Base-by-base conservation (phyloP, 1,284 basidiomycete species). In the Rhodotorula sp. region DNA sequence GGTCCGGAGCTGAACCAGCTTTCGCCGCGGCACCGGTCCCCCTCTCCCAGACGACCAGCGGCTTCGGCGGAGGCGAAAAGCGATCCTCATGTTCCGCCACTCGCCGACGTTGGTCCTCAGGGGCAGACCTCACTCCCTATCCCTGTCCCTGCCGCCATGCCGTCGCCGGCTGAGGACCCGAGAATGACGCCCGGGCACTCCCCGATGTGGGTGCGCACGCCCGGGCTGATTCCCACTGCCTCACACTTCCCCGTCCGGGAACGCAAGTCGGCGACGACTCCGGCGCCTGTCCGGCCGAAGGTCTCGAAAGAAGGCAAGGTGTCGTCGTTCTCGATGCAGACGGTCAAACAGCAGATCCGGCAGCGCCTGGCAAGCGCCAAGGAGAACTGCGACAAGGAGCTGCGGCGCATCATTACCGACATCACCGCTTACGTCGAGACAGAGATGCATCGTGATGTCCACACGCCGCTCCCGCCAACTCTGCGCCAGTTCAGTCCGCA, bases 361-460 rank as follows among this genome's bases (percentile, higher is more conserved):
- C 88, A 93, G 77, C 90, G 95, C 67, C 88, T 98, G 80, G 91
- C 90, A 81, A 90, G 90, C 1, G 94, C 95, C 69, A 99, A 99
- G 84, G 88, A 71, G 31, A 90, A 92, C 76, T 99, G 95, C 84
- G 94, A 99, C 86, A 91, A 91, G 83, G 93, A 97, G 79, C 86
- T 99, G 18, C 88, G 90, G 79, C 89, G 92, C 77, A 91, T 97
- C 78, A 91, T 95, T 66, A 89, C 91, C 80, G 91, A 89, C 69
- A 94, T 99, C 84, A 95, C 95, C 71, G 83, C 87, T 45, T 97
- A 93, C 83, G 97, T 97, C 77, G 95, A 99, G 82, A 89, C 93
- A 78, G 87, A 89, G 75, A 85, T 95, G 72, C 82, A 83, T 62
- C 80, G 82, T 58, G 80, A 80, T 5, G 70, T 81, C 64, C 78